Conservation (phyloP, 2,329 filamentous ascomycete genomes). For the Colletotrichum sp. region DNA sequence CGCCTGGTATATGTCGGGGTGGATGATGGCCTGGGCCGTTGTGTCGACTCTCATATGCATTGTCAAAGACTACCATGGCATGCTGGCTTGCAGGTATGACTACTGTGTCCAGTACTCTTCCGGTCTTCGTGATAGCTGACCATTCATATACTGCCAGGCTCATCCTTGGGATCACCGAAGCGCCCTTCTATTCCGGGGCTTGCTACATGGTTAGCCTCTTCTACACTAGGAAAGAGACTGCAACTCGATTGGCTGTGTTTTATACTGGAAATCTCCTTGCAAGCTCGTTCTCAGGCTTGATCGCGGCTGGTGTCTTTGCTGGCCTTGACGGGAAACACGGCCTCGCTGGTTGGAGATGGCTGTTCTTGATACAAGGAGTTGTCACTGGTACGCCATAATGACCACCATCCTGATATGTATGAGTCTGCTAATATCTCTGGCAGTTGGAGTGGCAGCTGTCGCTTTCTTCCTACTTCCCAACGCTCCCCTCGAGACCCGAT, state of each 20-base stretch:
- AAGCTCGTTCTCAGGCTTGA: constrained; percentile 47
- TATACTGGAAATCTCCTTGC: constrained; percentile 50
- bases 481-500: constrained; percentile 39
- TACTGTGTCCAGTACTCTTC: too few relatives aligned
- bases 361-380: background rate
- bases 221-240: constrained; percentile 20
- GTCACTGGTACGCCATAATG: background rate
- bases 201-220: constrained; percentile 21
- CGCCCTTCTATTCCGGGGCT: constrained; percentile 20
- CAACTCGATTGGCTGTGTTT: constrained; percentile 44
- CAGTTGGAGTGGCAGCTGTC: constrained; percentile 25
- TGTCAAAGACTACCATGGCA: constrained; percentile 1
- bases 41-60: constrained; percentile 9
- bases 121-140: background rate
- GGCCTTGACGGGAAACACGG: constrained; percentile 44
- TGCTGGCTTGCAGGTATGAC: constrained; percentile 8
- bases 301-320: constrained; percentile 47
- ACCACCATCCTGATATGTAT: rapidly evolving
- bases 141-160: background rate
- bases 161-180: constrained; percentile 18
- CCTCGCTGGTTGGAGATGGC: constrained; percentile 47
- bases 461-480: constrained; percentile 23
- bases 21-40: constrained; percentile 16
- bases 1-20: constrained; percentile 15
- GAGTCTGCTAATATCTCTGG: background rate